These are phyloP conservation scores for Cephaloascus albidus DNA, from an alignment of 805 yeast species.

Conservation along the genomic window DNA sequence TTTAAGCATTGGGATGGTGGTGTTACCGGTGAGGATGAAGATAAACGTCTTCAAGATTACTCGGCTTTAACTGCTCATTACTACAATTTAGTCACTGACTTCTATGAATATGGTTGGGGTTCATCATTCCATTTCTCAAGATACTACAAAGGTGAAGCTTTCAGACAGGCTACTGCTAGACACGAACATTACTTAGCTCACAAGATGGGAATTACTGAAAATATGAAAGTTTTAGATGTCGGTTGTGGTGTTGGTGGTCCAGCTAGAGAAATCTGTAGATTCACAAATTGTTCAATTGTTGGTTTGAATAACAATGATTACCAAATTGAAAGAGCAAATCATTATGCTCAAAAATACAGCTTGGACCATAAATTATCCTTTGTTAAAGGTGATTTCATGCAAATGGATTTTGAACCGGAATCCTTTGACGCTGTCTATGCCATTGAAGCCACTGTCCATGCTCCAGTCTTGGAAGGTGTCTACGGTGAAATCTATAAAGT, in stretches of 20 bases:
- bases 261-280: constrained; percentile 90
- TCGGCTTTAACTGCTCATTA: constrained; percentile 89
- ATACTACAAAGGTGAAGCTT: constrained; percentile 88
- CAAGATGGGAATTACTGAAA: constrained; percentile 70
- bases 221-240: constrained; percentile 88
- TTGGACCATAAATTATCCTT: constrained; percentile 69
- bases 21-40: constrained; percentile 63
- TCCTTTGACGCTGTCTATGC: constrained; percentile 96
- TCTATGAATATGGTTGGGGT: constrained; percentile 99
- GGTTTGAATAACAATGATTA: constrained; percentile 97
- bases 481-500: constrained; percentile 91
- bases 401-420: constrained; percentile 89
- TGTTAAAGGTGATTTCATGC: constrained; percentile 98
- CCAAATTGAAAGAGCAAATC: constrained; percentile 85
- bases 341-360: constrained; percentile 59
- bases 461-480: constrained; percentile 93
- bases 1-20: constrained; percentile 97
- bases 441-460: constrained; percentile 97
- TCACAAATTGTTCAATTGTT: constrained; percentile 77
- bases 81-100: constrained; percentile 95
- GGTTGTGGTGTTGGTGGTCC: constrained; percentile 99
- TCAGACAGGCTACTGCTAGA: constrained; percentile 90
- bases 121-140: constrained; percentile 95
- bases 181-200: constrained; percentile 93
- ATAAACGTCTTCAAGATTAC: constrained; percentile 72